Evolutionary conservation across 208 protist species (phyloP), one percentile per base, ranked within the genome.

Genomic region (Porcisia deanei): DNA sequence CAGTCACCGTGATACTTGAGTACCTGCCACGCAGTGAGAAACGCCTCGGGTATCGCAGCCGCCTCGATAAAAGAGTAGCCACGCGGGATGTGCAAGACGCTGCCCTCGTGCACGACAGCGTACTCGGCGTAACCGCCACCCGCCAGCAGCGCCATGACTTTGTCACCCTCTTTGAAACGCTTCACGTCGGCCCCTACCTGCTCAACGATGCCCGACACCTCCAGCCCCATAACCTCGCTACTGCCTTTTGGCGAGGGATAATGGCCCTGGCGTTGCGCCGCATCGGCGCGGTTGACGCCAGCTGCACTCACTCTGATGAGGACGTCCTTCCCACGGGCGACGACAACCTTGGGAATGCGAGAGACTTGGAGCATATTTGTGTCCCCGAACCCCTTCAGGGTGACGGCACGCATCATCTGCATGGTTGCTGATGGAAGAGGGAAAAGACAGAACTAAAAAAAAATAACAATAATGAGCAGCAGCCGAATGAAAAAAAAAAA

Each of bases 91-190:
- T 81, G 84, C 89, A 98, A 94, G 37, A 96, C 83, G 59, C 79
- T 84, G 63, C 83, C 86, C 45, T 91, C 79, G 68, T 94, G 88
- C 2, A 95, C 88, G n/a, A 91, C 87, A 30, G 83, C 88, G 85
- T 94, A 96, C 73, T 98, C 93, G 6, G 94, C 94, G 88, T 98
- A 98, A 34, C 94, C 96, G 53, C 96, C 96, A 30, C 96, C 96
- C 39, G 61, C 61, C 43, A 98, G 87, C 58, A 98, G 84, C 39
- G 88, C 87, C 89, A 96, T 96, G 9, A 97, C 94, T 67, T 86
- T 84, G 76, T 97, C 93, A 30, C 94, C 96, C 57, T 90, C 88
- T 75, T 92, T 94, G 54, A 93, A 92, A 43, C 70, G 65, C 65
- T 77, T 90, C 30, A 96, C 90, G 14, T 86, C 77, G 3, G 71